Conservation (phyloP, 1,139 yeast species). For the Geotrichum restrictum region DNA sequence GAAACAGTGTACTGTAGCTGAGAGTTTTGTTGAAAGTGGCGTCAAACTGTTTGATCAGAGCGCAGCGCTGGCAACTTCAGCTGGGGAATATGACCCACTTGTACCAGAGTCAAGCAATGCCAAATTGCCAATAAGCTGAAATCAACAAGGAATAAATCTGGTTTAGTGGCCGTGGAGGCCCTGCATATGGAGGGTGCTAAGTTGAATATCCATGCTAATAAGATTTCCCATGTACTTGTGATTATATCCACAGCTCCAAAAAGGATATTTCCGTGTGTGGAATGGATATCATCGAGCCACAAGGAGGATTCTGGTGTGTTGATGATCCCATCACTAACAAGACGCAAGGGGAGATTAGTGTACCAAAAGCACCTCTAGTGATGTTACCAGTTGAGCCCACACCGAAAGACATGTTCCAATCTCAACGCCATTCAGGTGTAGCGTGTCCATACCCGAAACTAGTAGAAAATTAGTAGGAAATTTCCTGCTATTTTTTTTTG, state of each 20-base stretch:
- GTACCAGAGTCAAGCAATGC: conserved; percentile 19
- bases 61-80: conserved; percentile 5
- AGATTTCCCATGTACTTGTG: conserved; percentile 47
- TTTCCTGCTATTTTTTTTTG: conserved; percentile 35
- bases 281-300: conserved; percentile 42
- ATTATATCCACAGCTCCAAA: conserved; percentile 57
- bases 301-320: conserved; percentile 46
- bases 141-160: conserved; percentile 5
- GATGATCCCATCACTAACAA: conserved; percentile 46
- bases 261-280: conserved; percentile 44
- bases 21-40: conserved; percentile 4
- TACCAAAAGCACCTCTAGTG: conserved; percentile 36
- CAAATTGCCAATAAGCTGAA: not conserved
- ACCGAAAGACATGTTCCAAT: conserved; percentile 30
- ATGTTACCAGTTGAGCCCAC: conserved; percentile 33
- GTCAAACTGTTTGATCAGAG: conserved; percentile 1
- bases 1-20: conserved; percentile 3
- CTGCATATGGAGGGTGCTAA: not conserved
- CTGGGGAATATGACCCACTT: conserved; percentile 16
- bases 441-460: conserved; percentile 29
- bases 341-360: conserved; percentile 42
- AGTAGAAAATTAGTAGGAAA: conserved; percentile 34
- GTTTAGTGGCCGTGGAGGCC: no score
- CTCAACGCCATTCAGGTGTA: conserved; percentile 21
- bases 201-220: conserved; percentile 21